Conservation (phyloP, 108 stramenopile species). For the Aurantiochytrium sp. region DNA sequence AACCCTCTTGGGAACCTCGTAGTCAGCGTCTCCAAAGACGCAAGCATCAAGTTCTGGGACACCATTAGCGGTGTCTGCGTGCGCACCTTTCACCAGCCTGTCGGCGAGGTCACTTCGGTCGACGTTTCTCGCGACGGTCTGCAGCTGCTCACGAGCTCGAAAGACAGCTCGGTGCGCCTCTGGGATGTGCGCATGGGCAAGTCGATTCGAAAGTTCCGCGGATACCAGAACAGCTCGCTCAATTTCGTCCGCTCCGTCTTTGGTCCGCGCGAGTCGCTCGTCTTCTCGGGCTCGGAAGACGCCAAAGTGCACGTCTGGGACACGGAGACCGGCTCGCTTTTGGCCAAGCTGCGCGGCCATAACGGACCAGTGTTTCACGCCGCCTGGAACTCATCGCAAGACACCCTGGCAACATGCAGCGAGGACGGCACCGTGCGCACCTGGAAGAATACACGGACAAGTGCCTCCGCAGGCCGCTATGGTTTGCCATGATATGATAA, state of each 20-base stretch:
- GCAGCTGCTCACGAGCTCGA: background rate
- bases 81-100: constrained; percentile 25
- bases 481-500: too few species aligned
- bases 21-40: background rate
- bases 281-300: background rate
- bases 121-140: background rate
- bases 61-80: constrained; percentile 13
- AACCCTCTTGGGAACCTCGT: background rate
- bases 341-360: constrained; percentile 24
- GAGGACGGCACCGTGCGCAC: constrained; percentile 18
- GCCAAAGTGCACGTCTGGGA: constrained; percentile 19
- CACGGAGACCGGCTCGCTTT: background rate
- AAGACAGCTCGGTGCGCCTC: constrained; percentile 2
- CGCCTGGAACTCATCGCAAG: constrained; percentile 4
- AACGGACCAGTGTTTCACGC: background rate
- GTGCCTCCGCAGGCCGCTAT: background rate
- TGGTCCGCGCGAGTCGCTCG: constrained; percentile 9
- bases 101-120: constrained; percentile 11
- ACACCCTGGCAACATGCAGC: background rate
- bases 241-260: background rate
- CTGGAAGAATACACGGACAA: background rate
- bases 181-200: constrained; percentile 25
- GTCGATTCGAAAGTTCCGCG: background rate
- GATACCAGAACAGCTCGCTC: constrained; percentile 23
- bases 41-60: constrained; percentile 18